These are phyloP conservation scores for Pichia sp. DNA, from an alignment of 1,139 yeast species.

Conservation along the genomic window DNA sequence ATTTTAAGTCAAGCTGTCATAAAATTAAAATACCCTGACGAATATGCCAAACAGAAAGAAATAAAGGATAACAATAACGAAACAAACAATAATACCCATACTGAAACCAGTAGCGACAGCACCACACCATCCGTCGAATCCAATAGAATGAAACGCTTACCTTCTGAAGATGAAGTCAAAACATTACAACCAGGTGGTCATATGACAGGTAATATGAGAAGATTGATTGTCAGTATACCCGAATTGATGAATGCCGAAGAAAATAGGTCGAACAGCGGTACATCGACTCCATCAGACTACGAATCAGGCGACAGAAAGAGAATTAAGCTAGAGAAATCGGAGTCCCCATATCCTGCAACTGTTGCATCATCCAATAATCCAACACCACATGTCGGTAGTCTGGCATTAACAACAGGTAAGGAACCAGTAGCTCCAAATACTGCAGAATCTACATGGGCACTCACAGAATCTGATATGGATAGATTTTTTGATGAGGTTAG, in stretches of 20 bases:
- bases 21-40: conserved; percentile 55
- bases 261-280: conserved; percentile 1
- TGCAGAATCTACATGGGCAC: conserved; percentile 3
- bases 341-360: neutral
- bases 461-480: conserved; percentile 37
- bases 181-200: conserved; percentile 37
- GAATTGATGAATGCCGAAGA: conserved; percentile 19
- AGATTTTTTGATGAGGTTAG: conserved; percentile 43
- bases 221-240: conserved; percentile 38
- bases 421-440: neutral
- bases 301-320: conserved; percentile 4
- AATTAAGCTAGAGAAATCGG: neutral
- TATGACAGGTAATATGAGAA: conserved; percentile 40
- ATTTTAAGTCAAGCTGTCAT: conserved; percentile 71
- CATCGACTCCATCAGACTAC: conserved; percentile 1
- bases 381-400: neutral
- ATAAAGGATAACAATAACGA: neutral
- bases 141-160: conserved; percentile 23
- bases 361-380: neutral
- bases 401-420: neutral
- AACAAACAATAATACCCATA: conserved; percentile 1
- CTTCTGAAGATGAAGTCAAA: conserved; percentile 33
- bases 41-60: neutral
- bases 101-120: conserved; percentile 11
- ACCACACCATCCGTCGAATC: neutral